Percentiles rank a stretch among this genome's conserved stretches.
phyloP scores from a whole-genome alignment of 2,329 filamentous ascomycete genomes.

The Hypoxylon sp. region DNA sequence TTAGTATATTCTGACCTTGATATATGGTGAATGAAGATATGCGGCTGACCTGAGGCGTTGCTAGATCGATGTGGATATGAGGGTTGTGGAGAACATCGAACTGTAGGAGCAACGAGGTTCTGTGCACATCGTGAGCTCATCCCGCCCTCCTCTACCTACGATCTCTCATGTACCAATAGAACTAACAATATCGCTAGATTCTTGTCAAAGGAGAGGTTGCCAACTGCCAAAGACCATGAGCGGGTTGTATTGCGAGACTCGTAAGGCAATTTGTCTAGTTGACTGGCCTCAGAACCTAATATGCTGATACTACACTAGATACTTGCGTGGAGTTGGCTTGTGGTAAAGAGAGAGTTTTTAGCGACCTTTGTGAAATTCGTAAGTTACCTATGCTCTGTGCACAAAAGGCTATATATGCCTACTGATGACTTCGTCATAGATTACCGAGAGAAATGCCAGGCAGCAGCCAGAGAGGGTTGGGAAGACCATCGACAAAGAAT shows the following conservation, averaged over 20 bases:
- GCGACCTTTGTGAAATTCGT: conserved; percentile 12
- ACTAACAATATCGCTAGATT: conserved; percentile 25
- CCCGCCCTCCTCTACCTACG: background rate
- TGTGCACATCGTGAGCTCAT: conserved; percentile 25
- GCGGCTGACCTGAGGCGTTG: conserved; percentile 1
- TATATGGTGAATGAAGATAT: background rate
- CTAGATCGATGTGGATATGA: conserved; percentile 30
- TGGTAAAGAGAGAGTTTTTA: background rate
- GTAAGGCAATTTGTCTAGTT: conserved; percentile 16
- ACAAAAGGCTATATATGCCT: too few species aligned
- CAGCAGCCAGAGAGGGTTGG: background rate
- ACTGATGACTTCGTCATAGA: background rate
- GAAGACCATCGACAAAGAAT: conserved; percentile 1
- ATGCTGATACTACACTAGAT: conserved; percentile 13
- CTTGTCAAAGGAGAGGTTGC: conserved; percentile 16
- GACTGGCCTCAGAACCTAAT: background rate
- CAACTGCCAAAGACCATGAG: background rate
- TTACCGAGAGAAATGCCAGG: background rate
- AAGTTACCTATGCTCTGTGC: background rate
- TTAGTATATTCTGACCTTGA: conserved; percentile 12
- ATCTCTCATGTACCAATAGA: background rate
- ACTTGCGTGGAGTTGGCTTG: conserved; percentile 5
- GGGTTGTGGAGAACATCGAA: conserved; percentile 14
- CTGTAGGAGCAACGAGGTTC: background rate
- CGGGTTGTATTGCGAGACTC: conserved; percentile 18